Evolutionary conservation across 345 rosid species (phyloP).

Genomic region (Lepidium didymum): DNA sequence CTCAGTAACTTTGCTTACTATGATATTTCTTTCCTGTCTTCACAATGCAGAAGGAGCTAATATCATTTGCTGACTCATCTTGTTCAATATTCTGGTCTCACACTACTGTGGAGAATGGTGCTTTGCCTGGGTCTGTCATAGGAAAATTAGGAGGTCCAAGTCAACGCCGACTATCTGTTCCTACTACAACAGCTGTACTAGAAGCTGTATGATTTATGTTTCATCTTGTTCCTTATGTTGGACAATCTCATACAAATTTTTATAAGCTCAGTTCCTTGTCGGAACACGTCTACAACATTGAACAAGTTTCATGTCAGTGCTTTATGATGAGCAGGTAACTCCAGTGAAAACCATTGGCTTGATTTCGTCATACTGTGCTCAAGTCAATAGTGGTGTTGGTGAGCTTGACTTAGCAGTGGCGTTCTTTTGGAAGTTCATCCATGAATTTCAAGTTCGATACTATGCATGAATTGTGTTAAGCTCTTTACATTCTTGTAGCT

Average conservation of each 20-base stretch:
- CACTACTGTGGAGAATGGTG: slow-evolving; percentile 33
- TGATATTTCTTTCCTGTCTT: slow-evolving; percentile 1
- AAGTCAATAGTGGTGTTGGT: slow-evolving; percentile 29
- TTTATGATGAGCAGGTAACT: slow-evolving; percentile 43
- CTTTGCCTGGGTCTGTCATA: slow-evolving; percentile 60
- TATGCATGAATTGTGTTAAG: background rate
- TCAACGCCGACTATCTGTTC: slow-evolving; percentile 76
- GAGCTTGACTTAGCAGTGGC: slow-evolving; percentile 39
- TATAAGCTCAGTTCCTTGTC: background rate
- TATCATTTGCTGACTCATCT: slow-evolving; percentile 53
- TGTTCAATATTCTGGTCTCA: slow-evolving; percentile 60
- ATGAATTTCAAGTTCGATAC: slow-evolving; percentile 3
- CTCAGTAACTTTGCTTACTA: background rate
- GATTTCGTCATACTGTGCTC: slow-evolving; percentile 49
- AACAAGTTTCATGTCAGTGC: background rate
- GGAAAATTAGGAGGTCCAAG: slow-evolving; percentile 98
- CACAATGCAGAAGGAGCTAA: slow-evolving; percentile 57
- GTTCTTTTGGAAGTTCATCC: slow-evolving; percentile 64
- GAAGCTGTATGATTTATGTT: slow-evolving; percentile 58
- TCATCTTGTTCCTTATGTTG: background rate
- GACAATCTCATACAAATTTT: background rate
- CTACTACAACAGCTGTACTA: slow-evolving; percentile 57
- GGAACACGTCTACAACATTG: background rate
- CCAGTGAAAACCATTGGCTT: slow-evolving; percentile 56
- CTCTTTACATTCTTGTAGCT: background rate